Percentiles rank a stretch among this genome's conserved stretches.
Evolutionary conservation across 805 yeast species (phyloP).

Genomic region (Saccharomycopsis schoenii): DNA sequence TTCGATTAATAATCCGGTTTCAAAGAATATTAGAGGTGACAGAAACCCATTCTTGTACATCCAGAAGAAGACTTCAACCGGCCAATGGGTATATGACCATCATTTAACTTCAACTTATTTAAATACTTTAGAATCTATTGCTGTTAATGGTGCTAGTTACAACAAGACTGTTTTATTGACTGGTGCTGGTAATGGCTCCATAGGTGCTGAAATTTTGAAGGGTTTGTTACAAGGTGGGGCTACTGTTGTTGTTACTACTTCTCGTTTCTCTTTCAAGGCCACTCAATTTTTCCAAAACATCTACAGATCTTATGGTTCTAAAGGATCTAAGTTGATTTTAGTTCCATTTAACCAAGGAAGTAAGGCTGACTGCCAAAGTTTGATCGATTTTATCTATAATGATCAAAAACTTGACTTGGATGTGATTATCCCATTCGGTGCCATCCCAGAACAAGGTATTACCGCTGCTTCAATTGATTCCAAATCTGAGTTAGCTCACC

Average conservation of each 20-base stretch:
- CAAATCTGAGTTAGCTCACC: slow-evolving; percentile 93
- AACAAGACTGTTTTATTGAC: slow-evolving; percentile 85
- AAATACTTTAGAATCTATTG: slow-evolving; percentile 88
- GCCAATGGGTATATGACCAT: slow-evolving; percentile 79
- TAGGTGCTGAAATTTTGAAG: slow-evolving; percentile 93
- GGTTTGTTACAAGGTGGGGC: slow-evolving; percentile 98
- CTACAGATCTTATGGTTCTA: slow-evolving; percentile 87
- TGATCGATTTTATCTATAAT: slow-evolving; percentile 77
- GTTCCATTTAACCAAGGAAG: slow-evolving; percentile 99
- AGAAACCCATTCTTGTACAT: slow-evolving; percentile 93
- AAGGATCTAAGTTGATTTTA: slow-evolving; percentile 85
- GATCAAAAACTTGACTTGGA: slow-evolving; percentile 82
- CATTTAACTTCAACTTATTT: slow-evolving; percentile 67
- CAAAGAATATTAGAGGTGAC: slow-evolving; percentile 63
- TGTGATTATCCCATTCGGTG: slow-evolving; percentile 94
- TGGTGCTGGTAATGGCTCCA: slow-evolving; percentile 98
- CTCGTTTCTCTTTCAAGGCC: slow-evolving; percentile 86
- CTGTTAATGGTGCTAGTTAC: slow-evolving; percentile 87
- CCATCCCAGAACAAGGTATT: slow-evolving; percentile 97
- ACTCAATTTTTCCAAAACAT: slow-evolving; percentile 93
- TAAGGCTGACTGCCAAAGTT: slow-evolving; percentile 80
- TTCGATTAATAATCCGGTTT: slow-evolving; percentile 61
- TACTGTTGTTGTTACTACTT: slow-evolving; percentile 90
- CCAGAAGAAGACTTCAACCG: slow-evolving; percentile 63
- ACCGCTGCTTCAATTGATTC: slow-evolving; percentile 91